These are phyloP conservation scores for Phalaenopsis aphrodite DNA, from an alignment of 106 monocot species.

Conservation along the genomic window DNA sequence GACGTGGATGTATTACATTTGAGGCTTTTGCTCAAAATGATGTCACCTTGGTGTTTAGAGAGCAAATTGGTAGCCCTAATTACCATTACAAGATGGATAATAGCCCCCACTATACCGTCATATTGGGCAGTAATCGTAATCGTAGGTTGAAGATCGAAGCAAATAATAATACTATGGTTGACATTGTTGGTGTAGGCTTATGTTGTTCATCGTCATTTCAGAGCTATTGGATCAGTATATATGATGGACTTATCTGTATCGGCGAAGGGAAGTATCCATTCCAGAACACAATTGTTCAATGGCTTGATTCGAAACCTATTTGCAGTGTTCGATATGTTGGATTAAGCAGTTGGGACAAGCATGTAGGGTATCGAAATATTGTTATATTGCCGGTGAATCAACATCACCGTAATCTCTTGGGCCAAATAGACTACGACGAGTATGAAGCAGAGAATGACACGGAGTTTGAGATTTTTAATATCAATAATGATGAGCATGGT, in stretches of 20 bases:
- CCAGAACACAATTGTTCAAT: conserved; percentile 72
- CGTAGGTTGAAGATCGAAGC: conserved; percentile 91
- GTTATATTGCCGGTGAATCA: conserved; percentile 51
- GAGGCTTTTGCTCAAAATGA: conserved; percentile 95
- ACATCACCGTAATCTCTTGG: conserved; percentile 29
- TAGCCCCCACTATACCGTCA: conserved; percentile 73
- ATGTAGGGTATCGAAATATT: conserved; percentile 90
- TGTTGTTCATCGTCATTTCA: conserved; percentile 80
- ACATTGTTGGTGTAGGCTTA: conserved; percentile 68
- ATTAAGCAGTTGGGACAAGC: conserved; percentile 94
- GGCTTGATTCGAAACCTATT: conserved; percentile 68
- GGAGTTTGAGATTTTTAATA: conserved; percentile 27
- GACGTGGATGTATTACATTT: conserved; percentile 88
- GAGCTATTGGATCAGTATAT: conserved; percentile 88
- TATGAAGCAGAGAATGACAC: conserved; percentile 25
- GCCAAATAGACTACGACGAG: conserved; percentile 40
- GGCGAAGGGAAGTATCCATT: conserved; percentile 76
- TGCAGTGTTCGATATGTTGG: conserved; percentile 76
- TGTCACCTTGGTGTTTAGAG: conserved; percentile 88
- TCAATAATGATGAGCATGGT: conserved; percentile 20
- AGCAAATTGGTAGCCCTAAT: conserved; percentile 80
- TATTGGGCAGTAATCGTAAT: conserved; percentile 89
- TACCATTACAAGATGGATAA: conserved; percentile 95
- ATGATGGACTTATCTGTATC: conserved; percentile 83
- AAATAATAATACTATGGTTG: conserved; percentile 70